Conservation (phyloP, 306 rosid species). For the Trichosanthes truncata region DNA sequence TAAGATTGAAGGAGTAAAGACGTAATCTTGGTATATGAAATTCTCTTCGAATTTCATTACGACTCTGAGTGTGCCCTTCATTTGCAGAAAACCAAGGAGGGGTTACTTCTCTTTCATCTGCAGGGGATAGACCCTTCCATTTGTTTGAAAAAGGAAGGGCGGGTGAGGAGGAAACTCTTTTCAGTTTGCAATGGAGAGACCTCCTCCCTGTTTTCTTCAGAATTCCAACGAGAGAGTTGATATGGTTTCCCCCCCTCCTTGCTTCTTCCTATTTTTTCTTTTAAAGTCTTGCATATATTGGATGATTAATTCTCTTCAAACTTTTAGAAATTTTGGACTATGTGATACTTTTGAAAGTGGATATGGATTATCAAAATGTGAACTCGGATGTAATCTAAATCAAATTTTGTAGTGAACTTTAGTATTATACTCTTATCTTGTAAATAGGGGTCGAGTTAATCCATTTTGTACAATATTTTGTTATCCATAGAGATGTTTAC, state of each 20-base stretch:
- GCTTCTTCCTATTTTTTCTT: no score
- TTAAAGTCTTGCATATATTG: not conserved
- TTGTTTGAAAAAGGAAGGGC: no score
- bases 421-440: not conserved
- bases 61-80: not conserved
- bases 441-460: not conserved
- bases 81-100: not conserved
- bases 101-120: not conserved
- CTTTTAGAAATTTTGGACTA: not conserved
- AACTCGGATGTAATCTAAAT: not conserved
- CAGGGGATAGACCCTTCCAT: not conserved
- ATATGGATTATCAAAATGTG: not conserved
- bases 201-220: no score
- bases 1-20: no score
- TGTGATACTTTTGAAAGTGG: not conserved
- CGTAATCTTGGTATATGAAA: no score
- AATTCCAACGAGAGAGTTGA: not conserved
- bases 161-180: not conserved
- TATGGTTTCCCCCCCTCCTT: no score
- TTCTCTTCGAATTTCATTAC: no score
- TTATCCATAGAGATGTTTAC: not conserved
- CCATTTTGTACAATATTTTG: not conserved
- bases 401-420: not conserved
- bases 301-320: not conserved
- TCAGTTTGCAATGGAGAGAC: not conserved